phyloP scores from a whole-genome alignment of 2,329 filamentous ascomycete genomes.

The Aureobasidium musti region DNA sequence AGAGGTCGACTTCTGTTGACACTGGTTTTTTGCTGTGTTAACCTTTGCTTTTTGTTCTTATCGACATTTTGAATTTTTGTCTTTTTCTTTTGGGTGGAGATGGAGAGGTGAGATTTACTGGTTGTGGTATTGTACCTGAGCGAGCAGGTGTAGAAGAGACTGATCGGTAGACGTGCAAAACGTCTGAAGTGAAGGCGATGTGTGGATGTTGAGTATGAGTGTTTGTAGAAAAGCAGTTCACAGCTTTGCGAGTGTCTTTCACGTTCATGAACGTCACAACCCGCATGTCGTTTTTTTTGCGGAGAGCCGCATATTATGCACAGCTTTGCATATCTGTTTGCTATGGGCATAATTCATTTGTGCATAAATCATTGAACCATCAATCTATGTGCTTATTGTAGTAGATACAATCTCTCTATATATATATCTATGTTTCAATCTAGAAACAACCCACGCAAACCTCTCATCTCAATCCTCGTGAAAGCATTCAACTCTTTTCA shows the following conservation, averaged over 20 bases:
- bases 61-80: too few relatives aligned
- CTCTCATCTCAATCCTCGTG: too few relatives aligned
- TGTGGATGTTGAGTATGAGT: background rate
- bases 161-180: background rate
- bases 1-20: constrained; percentile 60
- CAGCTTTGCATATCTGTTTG: too few relatives aligned
- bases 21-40: constrained; percentile 27
- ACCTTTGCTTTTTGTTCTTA: background rate
- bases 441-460: too few relatives aligned
- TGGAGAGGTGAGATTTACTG: constrained; percentile 2
- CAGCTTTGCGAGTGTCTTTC: background rate
- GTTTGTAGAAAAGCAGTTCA: background rate
- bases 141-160: background rate
- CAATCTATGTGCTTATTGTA: too few relatives aligned
- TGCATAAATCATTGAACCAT: too few relatives aligned
- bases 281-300: constrained; percentile 21
- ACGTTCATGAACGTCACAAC: constrained; percentile 23
- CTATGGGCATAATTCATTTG: too few relatives aligned
- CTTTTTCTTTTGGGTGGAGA: background rate
- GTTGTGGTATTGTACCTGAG: background rate
- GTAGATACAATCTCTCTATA: too few relatives aligned
- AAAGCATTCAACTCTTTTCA: too few relatives aligned
- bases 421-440: too few relatives aligned
- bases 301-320: constrained; percentile 1
- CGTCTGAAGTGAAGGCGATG: background rate